A percentile compares a stretch with the other conserved stretches of the same genome.
Conservation (phyloP, 306 rosid species). For the Arachis stenosperma region DNA sequence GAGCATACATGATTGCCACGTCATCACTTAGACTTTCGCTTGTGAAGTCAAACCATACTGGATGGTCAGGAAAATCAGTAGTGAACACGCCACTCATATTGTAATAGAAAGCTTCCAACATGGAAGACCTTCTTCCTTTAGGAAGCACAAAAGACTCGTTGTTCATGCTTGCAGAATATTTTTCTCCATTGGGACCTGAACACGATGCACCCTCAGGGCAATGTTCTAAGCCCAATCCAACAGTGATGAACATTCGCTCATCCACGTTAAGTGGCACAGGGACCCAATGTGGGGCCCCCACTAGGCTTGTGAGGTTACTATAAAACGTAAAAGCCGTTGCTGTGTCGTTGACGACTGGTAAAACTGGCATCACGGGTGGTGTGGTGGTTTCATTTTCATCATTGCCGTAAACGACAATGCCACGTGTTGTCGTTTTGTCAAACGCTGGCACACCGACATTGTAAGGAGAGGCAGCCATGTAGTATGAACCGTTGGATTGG, state of each 20-base stretch:
- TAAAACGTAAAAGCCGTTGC: slow-evolving; percentile 49
- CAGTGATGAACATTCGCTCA: slow-evolving; percentile 55
- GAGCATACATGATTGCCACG: neutral
- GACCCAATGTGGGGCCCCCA: slow-evolving; percentile 55
- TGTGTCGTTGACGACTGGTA: slow-evolving; percentile 50
- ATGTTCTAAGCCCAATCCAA: slow-evolving; percentile 32
- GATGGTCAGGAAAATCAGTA: slow-evolving; percentile 54
- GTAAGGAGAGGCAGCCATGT: slow-evolving; percentile 62
- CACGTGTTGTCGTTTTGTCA: slow-evolving; percentile 45
- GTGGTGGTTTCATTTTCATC: neutral
- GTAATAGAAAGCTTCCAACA: slow-evolving; percentile 54
- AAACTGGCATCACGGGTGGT: slow-evolving; percentile 42
- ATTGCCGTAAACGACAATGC: slow-evolving; percentile 42
- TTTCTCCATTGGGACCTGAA: neutral
- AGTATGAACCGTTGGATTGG: slow-evolving; percentile 52
- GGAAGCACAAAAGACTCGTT: slow-evolving; percentile 64
- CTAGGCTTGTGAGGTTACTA: slow-evolving; percentile 43
- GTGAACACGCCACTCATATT: slow-evolving; percentile 52
- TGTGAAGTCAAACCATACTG: slow-evolving; percentile 51
- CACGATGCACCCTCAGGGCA: neutral
- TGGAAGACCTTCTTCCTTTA: slow-evolving; percentile 39
- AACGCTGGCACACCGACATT: neutral
- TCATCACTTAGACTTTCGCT: neutral
- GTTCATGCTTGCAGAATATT: neutral
- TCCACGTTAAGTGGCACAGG: slow-evolving; percentile 57